phyloP scores from a whole-genome alignment of 2,329 filamentous ascomycete genomes.

The Aschersonia sp. region DNA sequence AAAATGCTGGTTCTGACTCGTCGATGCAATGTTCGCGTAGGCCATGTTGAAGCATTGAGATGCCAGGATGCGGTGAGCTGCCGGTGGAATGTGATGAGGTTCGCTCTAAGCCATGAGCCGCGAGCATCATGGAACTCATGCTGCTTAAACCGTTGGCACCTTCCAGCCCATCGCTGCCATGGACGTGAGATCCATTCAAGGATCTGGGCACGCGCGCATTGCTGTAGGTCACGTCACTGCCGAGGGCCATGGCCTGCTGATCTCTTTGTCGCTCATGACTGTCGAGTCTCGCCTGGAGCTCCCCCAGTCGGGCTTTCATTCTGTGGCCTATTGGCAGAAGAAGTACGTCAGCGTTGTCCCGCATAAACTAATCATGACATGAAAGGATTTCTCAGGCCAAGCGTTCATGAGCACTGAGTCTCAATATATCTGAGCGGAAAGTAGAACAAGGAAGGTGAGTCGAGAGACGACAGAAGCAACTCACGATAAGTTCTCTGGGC shows the following conservation, averaged over 20 bases:
- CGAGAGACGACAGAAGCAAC: slow-evolving; percentile 1
- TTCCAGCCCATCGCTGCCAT: neutral
- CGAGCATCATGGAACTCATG: neutral
- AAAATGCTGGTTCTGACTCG: slow-evolving; percentile 5
- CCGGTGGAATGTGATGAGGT: slow-evolving; percentile 5
- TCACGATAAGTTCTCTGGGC: slow-evolving; percentile 13
- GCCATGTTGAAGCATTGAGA: slow-evolving; percentile 4
- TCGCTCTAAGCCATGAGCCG: slow-evolving; percentile 1
- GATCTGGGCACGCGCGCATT: neutral
- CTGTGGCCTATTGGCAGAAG: slow-evolving; percentile 10
- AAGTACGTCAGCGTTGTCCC: neutral
- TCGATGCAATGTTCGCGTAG: slow-evolving; percentile 6
- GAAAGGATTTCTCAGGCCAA: neutral
- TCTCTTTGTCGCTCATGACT: slow-evolving; percentile 10
- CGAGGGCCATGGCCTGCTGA: slow-evolving; percentile 2
- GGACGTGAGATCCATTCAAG: neutral
- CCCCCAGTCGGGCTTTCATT: slow-evolving; percentile 16
- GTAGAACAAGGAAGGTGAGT: neutral
- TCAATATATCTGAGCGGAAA: neutral
- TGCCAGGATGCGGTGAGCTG: slow-evolving; percentile 1
- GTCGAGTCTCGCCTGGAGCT: slow-evolving; percentile 15
- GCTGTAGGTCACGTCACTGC: neutral
- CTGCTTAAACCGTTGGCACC: neutral
- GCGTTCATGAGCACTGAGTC: neutral
- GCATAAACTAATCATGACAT: neutral